These are phyloP conservation scores for Leccinum broughii DNA, from an alignment of 768 basidiomycete species.

Conservation along the genomic window DNA sequence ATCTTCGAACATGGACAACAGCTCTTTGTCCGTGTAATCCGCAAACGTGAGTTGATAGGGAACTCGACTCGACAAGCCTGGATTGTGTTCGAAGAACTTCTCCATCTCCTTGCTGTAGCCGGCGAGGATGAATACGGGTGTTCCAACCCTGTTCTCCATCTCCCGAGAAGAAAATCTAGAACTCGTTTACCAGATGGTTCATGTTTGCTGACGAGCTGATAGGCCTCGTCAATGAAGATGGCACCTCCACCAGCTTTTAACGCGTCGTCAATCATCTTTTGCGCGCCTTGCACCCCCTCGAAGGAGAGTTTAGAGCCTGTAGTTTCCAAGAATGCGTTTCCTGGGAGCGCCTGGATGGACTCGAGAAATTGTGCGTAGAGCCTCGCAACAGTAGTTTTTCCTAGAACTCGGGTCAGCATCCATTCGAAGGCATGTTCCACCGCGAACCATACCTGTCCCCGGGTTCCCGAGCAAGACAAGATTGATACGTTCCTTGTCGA, in stretches of 20 bases:
- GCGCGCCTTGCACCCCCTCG: constrained; percentile 54
- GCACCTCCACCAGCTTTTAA: constrained; percentile 60
- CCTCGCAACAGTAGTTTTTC: constrained; percentile 71
- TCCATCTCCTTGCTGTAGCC: constrained; percentile 77
- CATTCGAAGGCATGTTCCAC: neutral
- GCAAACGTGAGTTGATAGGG: constrained; percentile 59
- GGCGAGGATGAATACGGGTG: constrained; percentile 68
- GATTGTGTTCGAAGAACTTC: constrained; percentile 76
- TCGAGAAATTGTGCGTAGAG: constrained; percentile 64
- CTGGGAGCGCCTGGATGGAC: constrained; percentile 55
- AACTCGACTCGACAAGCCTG: constrained; percentile 66
- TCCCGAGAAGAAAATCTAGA: constrained; percentile 72
- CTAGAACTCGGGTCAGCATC: constrained; percentile 32
- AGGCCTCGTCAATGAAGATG: constrained; percentile 75
- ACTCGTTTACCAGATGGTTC: constrained; percentile 56
- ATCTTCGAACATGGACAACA: constrained; percentile 54
- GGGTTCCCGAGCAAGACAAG: constrained; percentile 67
- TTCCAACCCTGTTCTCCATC: constrained; percentile 71
- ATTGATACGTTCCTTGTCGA: constrained; percentile 61
- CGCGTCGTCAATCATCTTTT: constrained; percentile 53
- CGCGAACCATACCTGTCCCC: constrained; percentile 56
- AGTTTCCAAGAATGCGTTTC: constrained; percentile 56
- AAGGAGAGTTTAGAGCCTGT: constrained; percentile 61
- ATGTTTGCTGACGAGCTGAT: constrained; percentile 57
- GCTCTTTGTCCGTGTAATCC: constrained; percentile 61